phyloP scores from a whole-genome alignment of 75 land plant genomes.

The Cunninghamia lanceolata region DNA sequence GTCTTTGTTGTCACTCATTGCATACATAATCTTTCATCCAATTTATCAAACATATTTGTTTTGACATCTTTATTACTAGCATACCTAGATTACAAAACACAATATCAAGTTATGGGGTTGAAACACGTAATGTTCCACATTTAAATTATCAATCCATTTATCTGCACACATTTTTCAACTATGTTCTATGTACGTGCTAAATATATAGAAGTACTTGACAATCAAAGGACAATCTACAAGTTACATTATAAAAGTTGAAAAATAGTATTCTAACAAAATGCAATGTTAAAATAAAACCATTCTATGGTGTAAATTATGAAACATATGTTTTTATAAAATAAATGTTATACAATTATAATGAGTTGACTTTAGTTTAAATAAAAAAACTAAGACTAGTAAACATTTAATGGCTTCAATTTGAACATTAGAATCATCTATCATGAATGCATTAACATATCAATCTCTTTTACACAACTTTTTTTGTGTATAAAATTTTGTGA shows the following conservation, averaged over 20 bases:
- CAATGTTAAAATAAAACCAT: background rate
- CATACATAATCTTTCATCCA: too few relatives aligned
- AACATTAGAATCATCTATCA: background rate
- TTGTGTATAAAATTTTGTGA: background rate
- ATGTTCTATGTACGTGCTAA: background rate
- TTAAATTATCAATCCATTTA: background rate
- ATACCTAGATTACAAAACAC: too few relatives aligned
- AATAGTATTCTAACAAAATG: background rate
- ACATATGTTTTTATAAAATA: too few relatives aligned
- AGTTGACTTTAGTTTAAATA: background rate
- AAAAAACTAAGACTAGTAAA: background rate
- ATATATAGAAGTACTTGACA: background rate
- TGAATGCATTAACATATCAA: background rate
- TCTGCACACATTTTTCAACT: background rate
- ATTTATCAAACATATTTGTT: too few relatives aligned
- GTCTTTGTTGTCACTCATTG: too few relatives aligned
- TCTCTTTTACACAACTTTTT: background rate
- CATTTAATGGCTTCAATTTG: background rate
- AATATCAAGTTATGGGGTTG: too few relatives aligned
- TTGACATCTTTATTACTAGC: too few relatives aligned
- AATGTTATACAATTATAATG: too few relatives aligned
- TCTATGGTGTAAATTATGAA: too few relatives aligned
- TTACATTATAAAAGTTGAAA: background rate
- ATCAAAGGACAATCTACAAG: background rate
- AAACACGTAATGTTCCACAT: too few relatives aligned